Evolutionary conservation across 1,284 basidiomycete genomes (phyloP), one percentile per base, ranked within the genome.

Genomic region (Pascua guehoae): DNA sequence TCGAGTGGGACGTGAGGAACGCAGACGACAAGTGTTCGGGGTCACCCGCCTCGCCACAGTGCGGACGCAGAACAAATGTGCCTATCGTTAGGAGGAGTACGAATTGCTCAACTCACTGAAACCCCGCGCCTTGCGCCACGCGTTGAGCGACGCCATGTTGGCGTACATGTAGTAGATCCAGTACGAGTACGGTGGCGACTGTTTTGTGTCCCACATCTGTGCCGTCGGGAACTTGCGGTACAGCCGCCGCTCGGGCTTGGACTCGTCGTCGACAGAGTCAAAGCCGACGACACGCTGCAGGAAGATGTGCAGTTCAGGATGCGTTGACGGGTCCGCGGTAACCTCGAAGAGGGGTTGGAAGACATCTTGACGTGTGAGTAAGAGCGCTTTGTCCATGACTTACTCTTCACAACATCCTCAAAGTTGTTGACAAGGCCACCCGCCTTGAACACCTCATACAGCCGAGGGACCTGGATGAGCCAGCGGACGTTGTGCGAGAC

Each of bases 101-200:
- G 7, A 7, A 3, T 32, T 7, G 24, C 7, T 32, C 24, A 41
- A 81, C 88, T 67, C 66, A 94, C 92, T 97, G 80, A 98, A 98
- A 7, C 93, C 92, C 42, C 95, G 82, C 17, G 81, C 79, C 56
- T 83, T 84, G 44, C 96, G 83, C 93, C 93, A 98, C 54, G 89
- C 86, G 74, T 98, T 98, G 58, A 98, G 80, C 66, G 91, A 94
- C 4, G 91, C 84, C 81, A 97, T 90, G 73, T 98, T 98, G 16
- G 93, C 91, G 71, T 88, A 98, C 86, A 98, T 91, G 76, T 98
- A 98, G 79, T 98, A 98, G 16, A 95, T 81, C 91, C 90, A 96
- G 78, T 97, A 97, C 5, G 88, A 90, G 77, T 92, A 98, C 0
- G 93, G 92, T 8, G 95, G 96, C 46, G 89, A 91, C 70, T 95